Conservation (phyloP, 805 yeast genomes). For the Candida loeiensis region DNA sequence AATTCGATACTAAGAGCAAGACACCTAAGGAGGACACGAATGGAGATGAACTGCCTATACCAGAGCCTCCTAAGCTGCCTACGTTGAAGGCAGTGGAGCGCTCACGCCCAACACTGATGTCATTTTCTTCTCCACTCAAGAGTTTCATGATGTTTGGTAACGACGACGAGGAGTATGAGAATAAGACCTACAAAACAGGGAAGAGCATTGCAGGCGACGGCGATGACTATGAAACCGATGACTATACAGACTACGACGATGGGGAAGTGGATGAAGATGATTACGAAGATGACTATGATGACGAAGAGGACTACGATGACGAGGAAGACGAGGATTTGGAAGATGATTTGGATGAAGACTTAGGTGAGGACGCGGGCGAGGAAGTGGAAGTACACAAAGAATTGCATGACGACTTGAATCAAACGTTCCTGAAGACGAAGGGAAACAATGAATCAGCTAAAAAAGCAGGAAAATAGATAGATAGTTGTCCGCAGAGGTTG, state of each 20-base stretch:
- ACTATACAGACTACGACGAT: constrained; percentile 16
- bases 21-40: constrained; percentile 1
- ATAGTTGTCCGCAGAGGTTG: neutral
- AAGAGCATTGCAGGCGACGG: neutral
- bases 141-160: constrained; percentile 38
- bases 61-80: constrained; percentile 1
- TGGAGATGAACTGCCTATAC: neutral
- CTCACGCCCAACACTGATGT: constrained; percentile 25
- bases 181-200: neutral
- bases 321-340: constrained; percentile 14
- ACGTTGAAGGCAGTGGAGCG: constrained; percentile 1
- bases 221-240: constrained; percentile 24
- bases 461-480: neutral
- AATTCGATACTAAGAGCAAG: constrained; percentile 1
- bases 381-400: constrained; percentile 15
- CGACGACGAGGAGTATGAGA: constrained; percentile 10
- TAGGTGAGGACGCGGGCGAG: constrained; percentile 13
- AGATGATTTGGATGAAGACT: constrained; percentile 12
- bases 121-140: constrained; percentile 41
- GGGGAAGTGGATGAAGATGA: constrained; percentile 28
- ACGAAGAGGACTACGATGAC: constrained; percentile 28
- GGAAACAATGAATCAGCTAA: neutral
- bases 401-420: constrained; percentile 5
- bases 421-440: constrained; percentile 3
- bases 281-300: constrained; percentile 26